Conservation (phyloP, 306 rosid species). For the Lathyrus aphaca region DNA sequence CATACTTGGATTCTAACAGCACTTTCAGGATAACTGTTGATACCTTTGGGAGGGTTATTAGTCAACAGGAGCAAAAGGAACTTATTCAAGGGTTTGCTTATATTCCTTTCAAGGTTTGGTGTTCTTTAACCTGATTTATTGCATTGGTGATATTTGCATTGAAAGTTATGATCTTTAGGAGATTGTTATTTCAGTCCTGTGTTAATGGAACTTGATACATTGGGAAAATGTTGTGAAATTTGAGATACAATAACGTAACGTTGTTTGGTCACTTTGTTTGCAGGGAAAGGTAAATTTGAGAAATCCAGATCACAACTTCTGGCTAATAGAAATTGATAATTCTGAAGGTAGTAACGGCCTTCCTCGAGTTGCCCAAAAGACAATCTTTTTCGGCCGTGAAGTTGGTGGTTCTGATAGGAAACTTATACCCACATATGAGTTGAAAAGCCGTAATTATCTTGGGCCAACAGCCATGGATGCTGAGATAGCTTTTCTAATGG, state of each 20-base stretch:
- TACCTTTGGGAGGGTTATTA: conserved; percentile 78
- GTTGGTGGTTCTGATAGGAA: conserved; percentile 88
- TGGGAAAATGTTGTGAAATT: conserved; percentile 11
- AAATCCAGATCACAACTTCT: conserved; percentile 85
- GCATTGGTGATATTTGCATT: not conserved
- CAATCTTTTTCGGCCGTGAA: conserved; percentile 91
- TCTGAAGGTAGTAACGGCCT: conserved; percentile 81
- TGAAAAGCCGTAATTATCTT: conserved; percentile 91
- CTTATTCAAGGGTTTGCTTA: conserved; percentile 70
- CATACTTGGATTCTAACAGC: conserved; percentile 65
- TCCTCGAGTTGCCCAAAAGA: conserved; percentile 74
- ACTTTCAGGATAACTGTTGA: conserved; percentile 87
- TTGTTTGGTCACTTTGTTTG: conserved; percentile 27
- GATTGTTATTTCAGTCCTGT: not conserved
- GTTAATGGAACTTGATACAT: not conserved
- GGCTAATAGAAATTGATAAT: conserved; percentile 86
- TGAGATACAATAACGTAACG: not conserved
- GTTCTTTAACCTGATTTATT: conserved; percentile 12
- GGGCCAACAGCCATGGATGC: conserved; percentile 99
- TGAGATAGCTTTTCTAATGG: conserved; percentile 95
- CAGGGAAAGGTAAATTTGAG: conserved; percentile 87
- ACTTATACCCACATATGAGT: conserved; percentile 88
- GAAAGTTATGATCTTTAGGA: conserved; percentile 5
- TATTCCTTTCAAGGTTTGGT: conserved; percentile 80
- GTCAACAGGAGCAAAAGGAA: conserved; percentile 68